These are phyloP conservation scores for Trypanosoma melophagium DNA, from an alignment of 208 protist genomes.

Conservation along the genomic window DNA sequence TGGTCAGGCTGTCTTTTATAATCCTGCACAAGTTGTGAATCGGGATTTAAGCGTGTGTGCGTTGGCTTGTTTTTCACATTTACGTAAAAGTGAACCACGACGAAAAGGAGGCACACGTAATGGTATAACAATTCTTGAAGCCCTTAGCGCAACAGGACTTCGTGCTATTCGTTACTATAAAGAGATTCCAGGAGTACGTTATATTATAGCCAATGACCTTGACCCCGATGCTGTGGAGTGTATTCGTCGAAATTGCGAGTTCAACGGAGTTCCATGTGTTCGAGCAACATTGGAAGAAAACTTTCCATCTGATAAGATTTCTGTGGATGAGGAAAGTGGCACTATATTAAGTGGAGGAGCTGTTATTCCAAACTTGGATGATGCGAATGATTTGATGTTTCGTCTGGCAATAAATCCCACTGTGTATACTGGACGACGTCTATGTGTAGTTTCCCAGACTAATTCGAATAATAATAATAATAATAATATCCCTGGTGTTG, in stretches of 20 bases:
- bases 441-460: conserved; percentile 30
- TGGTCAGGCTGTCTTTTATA: conserved; percentile 96
- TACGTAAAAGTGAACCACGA: conserved; percentile 47
- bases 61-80: conserved; percentile 83
- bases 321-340: conserved; percentile 28
- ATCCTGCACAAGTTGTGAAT: conserved; percentile 98
- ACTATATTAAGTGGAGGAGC: conserved; percentile 47
- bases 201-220: conserved; percentile 98
- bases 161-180: conserved; percentile 97
- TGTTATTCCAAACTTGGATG: conserved; percentile 91
- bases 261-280: conserved; percentile 89
- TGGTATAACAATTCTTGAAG: conserved; percentile 96
- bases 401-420: conserved; percentile 66
- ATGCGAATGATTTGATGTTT: conserved; percentile 92
- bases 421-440: conserved; percentile 47
- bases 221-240: conserved; percentile 92
- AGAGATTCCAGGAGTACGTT: conserved; percentile 94
- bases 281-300: conserved; percentile 78
- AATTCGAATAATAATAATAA: not conserved
- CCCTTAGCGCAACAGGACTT: conserved; percentile 96
- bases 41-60: conserved; percentile 96
- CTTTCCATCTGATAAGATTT: conserved; percentile 49
- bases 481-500: not conserved
- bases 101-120: conserved; percentile 61
- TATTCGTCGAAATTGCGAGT: conserved; percentile 95